These are phyloP conservation scores for Russula emetica DNA, from an alignment of 768 basidiomycete genomes.

Conservation along the genomic window DNA sequence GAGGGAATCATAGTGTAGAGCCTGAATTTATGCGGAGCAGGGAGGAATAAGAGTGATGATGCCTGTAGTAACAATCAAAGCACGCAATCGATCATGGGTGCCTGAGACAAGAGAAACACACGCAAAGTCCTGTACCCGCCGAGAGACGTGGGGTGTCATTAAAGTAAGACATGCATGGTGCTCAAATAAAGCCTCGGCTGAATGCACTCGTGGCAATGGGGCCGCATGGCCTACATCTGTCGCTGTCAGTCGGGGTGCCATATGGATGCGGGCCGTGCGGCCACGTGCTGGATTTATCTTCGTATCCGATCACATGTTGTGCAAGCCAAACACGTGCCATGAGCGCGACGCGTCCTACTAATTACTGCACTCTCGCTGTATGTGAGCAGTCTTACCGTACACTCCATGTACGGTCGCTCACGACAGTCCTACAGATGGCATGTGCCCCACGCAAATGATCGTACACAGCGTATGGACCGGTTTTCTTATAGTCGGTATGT, in stretches of 20 bases:
- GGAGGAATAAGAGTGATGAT: neutral
- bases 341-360: slow-evolving; percentile 7
- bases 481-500: slow-evolving; percentile 2
- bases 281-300: too few species aligned
- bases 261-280: too few species aligned
- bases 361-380: neutral
- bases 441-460: neutral
- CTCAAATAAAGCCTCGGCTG: too few species aligned
- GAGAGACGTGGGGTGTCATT: neutral
- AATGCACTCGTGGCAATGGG: too few species aligned
- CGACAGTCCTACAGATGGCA: neutral
- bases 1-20: neutral
- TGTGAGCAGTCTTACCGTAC: neutral
- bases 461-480: neutral
- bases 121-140: neutral
- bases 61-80: neutral
- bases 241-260: too few species aligned
- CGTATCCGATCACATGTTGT: too few species aligned
- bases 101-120: neutral
- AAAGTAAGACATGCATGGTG: neutral
- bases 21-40: neutral
- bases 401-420: neutral
- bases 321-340: neutral
- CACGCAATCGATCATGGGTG: neutral
- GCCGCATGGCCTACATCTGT: too few species aligned